Evolutionary conservation across 768 basidiomycete species (phyloP), one percentile per base, ranked within the genome.

Genomic region (Boletus rex-veris): DNA sequence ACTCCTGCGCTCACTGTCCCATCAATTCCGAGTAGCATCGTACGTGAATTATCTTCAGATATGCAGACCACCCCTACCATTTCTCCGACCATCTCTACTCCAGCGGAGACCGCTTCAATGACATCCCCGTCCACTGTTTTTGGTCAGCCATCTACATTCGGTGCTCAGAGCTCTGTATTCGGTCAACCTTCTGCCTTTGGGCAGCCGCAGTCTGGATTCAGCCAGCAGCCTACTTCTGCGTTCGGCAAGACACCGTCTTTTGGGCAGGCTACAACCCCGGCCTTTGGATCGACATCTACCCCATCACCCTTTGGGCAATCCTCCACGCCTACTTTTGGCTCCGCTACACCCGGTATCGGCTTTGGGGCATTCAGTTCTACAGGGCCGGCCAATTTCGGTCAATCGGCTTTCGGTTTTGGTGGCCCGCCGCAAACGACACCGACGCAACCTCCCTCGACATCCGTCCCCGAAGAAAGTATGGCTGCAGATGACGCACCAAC

Each of bases 341-440:
- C 71, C 40, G 47, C 59, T 30, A 8, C 47, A 3, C 54, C 64
- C 9, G 39, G 60, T 28, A 45, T 44, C 36, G 71, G 71, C 21
- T 75, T 75, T 53, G 73, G 67, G 4, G 64, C 66, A 8, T 70
- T 70, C 39, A 63, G 65, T 6, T 70, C 74, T 3, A 45, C 65
- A 10, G 64, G 60, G 16, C 68, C 67, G 6, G 57, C 62, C 5
- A 62, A 71, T 35, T 76, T 76, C 42, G 68, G 73, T 18, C 63
- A 66, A 19, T 26, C 72, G 3, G 36, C 60, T 5, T 70, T 71
- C 8, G 52, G 61, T 21, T 63, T 65, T 18, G 58, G 55, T 26
- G 56, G 28, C 5, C 43, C 54, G n/a, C 21, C 41, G 16, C 60
- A 64, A 53, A 19, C 30, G 6, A 31, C 50, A 31, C 19, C 61